These are phyloP conservation scores for Delphinella strobiligena DNA, from an alignment of 2,329 filamentous ascomycete genomes.

Conservation along the genomic window DNA sequence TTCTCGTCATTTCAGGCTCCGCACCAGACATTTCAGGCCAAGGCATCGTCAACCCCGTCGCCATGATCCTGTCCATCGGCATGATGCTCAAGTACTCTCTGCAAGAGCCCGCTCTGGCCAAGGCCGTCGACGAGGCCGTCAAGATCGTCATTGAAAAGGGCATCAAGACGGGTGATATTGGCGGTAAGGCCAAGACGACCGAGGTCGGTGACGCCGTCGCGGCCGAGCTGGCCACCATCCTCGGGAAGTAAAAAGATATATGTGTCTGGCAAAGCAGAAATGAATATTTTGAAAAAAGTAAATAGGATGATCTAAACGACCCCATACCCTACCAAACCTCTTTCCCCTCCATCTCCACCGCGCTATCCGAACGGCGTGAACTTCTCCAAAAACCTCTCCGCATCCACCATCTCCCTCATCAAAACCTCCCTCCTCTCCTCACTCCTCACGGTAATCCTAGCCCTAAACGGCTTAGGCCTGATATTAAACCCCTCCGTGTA, in stretches of 20 bases:
- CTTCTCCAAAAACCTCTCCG: conserved; percentile 20
- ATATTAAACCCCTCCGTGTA: conserved; percentile 32
- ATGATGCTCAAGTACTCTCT: conserved; percentile 97
- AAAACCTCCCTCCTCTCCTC: conserved; percentile 19
- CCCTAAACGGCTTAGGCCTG: conserved; percentile 23
- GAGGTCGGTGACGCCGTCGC: conserved; percentile 78
- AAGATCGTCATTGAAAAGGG: conserved; percentile 67
- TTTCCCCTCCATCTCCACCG: too few species aligned
- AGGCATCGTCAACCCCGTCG: conserved; percentile 84
- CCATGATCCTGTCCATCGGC: conserved; percentile 79
- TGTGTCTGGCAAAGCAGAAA: conserved; percentile 12
- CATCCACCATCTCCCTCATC: conserved; percentile 18
- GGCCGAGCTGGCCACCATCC: conserved; percentile 57
- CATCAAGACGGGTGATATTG: conserved; percentile 72
- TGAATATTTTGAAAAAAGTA: not conserved
- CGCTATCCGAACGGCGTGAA: conserved; percentile 27
- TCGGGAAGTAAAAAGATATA: conserved; percentile 36
- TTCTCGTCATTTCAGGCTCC: too few species aligned
- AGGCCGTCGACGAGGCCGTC: conserved; percentile 71
- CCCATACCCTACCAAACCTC: too few species aligned
- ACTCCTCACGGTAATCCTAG: conserved; percentile 22
- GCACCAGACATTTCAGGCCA: conserved; percentile 89
- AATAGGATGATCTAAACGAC: too few species aligned
- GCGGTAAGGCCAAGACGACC: conserved; percentile 58
- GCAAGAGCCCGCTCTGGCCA: conserved; percentile 62